Base-by-base conservation (phyloP, 345 rosid species). In the Citrus trifoliata region DNA sequence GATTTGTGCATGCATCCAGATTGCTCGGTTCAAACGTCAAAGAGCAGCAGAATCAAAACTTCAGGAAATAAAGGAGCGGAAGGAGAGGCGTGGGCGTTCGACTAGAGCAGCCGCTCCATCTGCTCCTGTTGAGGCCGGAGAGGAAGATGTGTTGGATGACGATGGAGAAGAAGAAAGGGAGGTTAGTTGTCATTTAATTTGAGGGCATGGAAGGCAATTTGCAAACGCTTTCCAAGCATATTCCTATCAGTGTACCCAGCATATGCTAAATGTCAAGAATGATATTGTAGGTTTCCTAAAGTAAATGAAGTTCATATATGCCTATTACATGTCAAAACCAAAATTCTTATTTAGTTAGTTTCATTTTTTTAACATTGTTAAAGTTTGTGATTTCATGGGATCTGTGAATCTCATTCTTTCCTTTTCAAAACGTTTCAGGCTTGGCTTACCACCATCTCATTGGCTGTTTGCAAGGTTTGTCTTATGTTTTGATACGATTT, bases 141-240 rank as follows among this genome's bases (percentile, higher is more conserved):
- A 96, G 81, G 99, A 96, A 74, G 95, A 94, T 76, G 69, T 85
- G 46, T 80, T 90, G 64, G 97, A 94, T 84, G 98, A 93, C n/a
- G 98, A 94, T 78, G 86, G 93, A 42, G 99, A 97, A 89, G 98
- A 97, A 82, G 98, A 97, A 79, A 87, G 99, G 59, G 99, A 94
- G 93, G 98, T 93, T 78, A 82, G 93, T 82, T 68, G 59, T 74
- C 10, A 58, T 67, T 40, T 25, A 14, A 24, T 30, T 48, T 64
- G 61, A 66, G 48, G 22, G 53, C 65, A 24, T 10, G 25, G 64
- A 33, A 51, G 37, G n/a, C 18, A 16, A 24, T 14, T 76, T 75
- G 42, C 16, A 33, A 16, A 32, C 24, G 19, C 62, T 55, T 24
- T 35, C 48, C 18, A 53, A 32, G 7, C 30, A 24, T 53, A 28